A percentile compares a stretch with the other conserved stretches of the same genome.
Evolutionary conservation across 495 filamentous ascomycete genomes (phyloP).

Genomic region (Penicillium longicatenatum): DNA sequence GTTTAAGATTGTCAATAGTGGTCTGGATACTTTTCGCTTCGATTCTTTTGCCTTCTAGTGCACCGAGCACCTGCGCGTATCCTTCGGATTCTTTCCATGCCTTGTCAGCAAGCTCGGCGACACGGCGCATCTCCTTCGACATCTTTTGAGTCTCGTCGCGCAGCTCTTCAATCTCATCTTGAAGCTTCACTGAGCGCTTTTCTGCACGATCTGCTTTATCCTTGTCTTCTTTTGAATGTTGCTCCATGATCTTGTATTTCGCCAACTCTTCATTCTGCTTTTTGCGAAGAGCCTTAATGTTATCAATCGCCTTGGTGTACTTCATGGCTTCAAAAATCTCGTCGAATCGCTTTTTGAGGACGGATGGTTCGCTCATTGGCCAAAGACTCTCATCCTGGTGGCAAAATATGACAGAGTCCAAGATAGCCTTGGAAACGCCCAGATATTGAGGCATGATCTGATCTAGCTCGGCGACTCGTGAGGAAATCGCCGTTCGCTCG

Average conservation of each 20-base stretch:
- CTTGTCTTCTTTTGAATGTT: conserved; percentile 80
- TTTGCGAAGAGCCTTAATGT: conserved; percentile 84
- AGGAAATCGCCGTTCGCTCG: conserved; percentile 76
- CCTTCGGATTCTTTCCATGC: conserved; percentile 61
- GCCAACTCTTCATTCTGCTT: conserved; percentile 73
- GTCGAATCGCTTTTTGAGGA: conserved; percentile 90
- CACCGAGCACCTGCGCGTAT: conserved; percentile 65
- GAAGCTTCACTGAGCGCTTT: conserved; percentile 62
- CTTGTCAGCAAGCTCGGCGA: conserved; percentile 55
- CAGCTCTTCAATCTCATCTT: conserved; percentile 71
- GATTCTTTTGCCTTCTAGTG: conserved; percentile 74
- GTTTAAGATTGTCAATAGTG: conserved; percentile 67
- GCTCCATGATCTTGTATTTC: conserved; percentile 69
- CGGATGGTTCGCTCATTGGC: conserved; percentile 89
- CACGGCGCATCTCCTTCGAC: conserved; percentile 56
- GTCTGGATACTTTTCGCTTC: conserved; percentile 63
- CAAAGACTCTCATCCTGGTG: conserved; percentile 97
- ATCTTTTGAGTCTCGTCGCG: conserved; percentile 58
- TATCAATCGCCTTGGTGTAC: conserved; percentile 96
- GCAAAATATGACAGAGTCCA: conserved; percentile 96
- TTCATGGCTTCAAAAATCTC: conserved; percentile 97
- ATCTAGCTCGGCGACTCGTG: conserved; percentile 76
- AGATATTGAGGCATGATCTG: conserved; percentile 82
- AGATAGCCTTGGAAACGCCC: conserved; percentile 85
- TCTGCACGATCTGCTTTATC: conserved; percentile 75